phyloP scores from a whole-genome alignment of 306 rosid species.

The Crataegus laevigata region DNA sequence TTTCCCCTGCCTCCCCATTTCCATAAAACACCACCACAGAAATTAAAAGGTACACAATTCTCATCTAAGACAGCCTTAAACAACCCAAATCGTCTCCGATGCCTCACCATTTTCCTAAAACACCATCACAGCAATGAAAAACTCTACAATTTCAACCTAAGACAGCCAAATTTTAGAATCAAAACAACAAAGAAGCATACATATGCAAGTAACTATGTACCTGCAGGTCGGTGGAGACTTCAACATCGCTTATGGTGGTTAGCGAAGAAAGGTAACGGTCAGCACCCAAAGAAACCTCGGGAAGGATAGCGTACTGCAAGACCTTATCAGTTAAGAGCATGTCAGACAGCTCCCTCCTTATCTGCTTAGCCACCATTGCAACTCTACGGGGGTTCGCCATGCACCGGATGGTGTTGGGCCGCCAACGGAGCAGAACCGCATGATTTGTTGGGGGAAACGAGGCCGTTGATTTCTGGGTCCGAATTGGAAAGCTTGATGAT shows the following conservation, averaged over 20 bases:
- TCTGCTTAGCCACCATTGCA: constrained; percentile 94
- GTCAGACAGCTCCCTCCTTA: constrained; percentile 75
- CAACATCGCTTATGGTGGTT: constrained; percentile 78
- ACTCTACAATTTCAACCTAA: background rate
- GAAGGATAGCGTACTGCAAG: constrained; percentile 67
- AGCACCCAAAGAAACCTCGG: constrained; percentile 89
- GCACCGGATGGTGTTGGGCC: constrained; percentile 35
- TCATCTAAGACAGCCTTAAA: background rate
- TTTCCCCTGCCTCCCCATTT: background rate
- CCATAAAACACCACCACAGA: background rate
- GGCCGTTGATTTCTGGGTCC: constrained; percentile 17
- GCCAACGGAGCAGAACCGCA: constrained; percentile 2
- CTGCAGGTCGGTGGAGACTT: constrained; percentile 87
- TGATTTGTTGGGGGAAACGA: constrained; percentile 20
- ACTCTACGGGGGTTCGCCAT: constrained; percentile 90
- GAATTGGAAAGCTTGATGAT: constrained; percentile 13
- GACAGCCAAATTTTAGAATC: background rate
- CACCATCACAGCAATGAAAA: too few relatives aligned
- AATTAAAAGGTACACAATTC: background rate
- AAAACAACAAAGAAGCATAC: background rate
- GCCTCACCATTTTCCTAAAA: too few relatives aligned
- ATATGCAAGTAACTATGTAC: constrained; percentile 13
- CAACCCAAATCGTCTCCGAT: background rate
- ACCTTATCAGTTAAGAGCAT: constrained; percentile 83
- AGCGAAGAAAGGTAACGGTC: constrained; percentile 81